Evolutionary conservation across 495 filamentous ascomycete genomes (phyloP), one percentile per base, ranked within the genome.

Genomic region (Aspergillus sclerotiicarbonarius): DNA sequence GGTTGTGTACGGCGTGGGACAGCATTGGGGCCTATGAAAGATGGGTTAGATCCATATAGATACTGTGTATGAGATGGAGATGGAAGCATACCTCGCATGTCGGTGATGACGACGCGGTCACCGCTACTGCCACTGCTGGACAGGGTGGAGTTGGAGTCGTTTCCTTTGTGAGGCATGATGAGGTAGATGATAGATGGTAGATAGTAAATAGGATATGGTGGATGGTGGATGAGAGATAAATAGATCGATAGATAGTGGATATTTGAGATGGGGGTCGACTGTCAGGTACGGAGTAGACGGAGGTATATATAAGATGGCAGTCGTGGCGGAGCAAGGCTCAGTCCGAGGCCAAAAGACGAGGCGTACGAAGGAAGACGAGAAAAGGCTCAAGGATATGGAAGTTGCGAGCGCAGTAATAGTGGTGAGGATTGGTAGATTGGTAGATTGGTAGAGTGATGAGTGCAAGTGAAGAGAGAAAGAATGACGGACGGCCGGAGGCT

Each of bases 101-200:
- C 68, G 18, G 69, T 61, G 57, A 69, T 62, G 19, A 73, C 68
- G 29, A 74, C 67, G 32, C 69, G 69, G 54, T 75, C 70, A 43
- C 63, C 62, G 62, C 69, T 75, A 59, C 75, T 77, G 59, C 65
- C 70, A 59, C 58, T 63, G 67, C 73, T 77, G 66, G 73, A 68
- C 45, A 77, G 62, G 20, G 71, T 74, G 49, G 76, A 74, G 65
- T 74, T 75, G 55, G 76, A 78, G 54, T 76, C 69, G 70, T 72
- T 76, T 64, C 60, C 65, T 65, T 77, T 78, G 69, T 70, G 70
- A 58, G 74, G 74, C 74, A 77, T 78, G 57, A 43, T 69, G 69
- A 25, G 25, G 5, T 25, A 5, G 25, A 25, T 25, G 25, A 25
- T 25, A 25, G 25, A 25, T 25, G 25, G 25, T 25, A 5, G 25